These are phyloP conservation scores for Rutstroemia sp. DNA, from an alignment of 2,329 filamentous ascomycete genomes.

Conservation along the genomic window DNA sequence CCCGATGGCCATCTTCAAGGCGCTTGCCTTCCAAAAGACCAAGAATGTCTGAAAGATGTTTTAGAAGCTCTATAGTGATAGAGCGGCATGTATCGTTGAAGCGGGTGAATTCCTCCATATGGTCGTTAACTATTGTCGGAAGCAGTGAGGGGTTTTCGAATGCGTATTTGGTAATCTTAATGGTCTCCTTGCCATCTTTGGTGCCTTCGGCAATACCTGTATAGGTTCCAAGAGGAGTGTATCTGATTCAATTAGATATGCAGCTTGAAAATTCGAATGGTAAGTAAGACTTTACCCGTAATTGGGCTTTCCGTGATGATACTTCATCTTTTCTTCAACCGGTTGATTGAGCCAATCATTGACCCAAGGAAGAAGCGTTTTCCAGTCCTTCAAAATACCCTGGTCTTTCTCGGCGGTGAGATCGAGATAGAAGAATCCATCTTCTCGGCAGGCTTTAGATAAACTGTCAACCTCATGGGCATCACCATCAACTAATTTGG, in stretches of 20 bases:
- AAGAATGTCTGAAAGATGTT: neutral
- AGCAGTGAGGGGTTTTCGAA: neutral
- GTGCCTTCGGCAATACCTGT: neutral
- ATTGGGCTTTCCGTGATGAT: neutral
- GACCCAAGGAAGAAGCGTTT: neutral
- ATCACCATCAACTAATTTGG: neutral
- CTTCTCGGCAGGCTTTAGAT: neutral
- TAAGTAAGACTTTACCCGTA: neutral
- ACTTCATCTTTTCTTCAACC: neutral
- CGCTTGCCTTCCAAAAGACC: neutral
- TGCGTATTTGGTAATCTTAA: neutral
- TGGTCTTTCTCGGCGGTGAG: neutral
- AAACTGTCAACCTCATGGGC: neutral
- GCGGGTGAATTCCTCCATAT: neutral
- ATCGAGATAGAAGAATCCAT: neutral
- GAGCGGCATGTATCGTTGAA: neutral
- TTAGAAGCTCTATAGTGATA: neutral
- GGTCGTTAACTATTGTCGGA: neutral
- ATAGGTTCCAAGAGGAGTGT: neutral
- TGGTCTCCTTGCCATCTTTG: neutral
- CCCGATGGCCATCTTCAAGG: neutral
- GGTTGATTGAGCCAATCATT: neutral
- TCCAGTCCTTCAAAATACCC: neutral
- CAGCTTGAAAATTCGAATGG: neutral
- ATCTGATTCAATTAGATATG: neutral